Conservation (phyloP, 139 green algal genomes). For the Volvox reticuliferus region DNA sequence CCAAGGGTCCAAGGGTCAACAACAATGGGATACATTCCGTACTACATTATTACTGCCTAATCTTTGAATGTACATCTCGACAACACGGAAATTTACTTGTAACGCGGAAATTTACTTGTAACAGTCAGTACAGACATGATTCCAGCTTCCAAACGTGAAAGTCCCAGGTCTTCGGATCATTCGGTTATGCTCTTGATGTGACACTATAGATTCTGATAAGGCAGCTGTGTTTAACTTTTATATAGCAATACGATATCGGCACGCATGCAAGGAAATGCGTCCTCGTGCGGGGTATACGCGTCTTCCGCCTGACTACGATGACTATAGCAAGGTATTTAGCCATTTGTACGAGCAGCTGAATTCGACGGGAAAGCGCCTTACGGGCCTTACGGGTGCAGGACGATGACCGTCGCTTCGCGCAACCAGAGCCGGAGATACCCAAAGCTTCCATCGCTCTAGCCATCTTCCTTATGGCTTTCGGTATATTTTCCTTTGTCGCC, state of each 20-base stretch:
- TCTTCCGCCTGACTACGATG: slow-evolving; percentile 5
- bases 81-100: too few relatives aligned
- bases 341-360: too few relatives aligned
- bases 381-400: slow-evolving; percentile 2
- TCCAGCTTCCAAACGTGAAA: too few relatives aligned
- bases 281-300: slow-evolving; percentile 11
- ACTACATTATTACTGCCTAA: background rate
- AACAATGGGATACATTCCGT: background rate
- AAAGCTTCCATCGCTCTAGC: slow-evolving; percentile 57
- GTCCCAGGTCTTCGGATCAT: too few relatives aligned
- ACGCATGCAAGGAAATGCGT: background rate
- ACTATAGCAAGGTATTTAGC: slow-evolving; percentile 2
- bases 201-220: too few relatives aligned
- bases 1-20: slow-evolving; percentile 17
- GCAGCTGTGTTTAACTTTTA: too few relatives aligned
- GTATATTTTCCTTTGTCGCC: slow-evolving; percentile 54
- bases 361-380: background rate
- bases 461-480: slow-evolving; percentile 60
- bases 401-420: slow-evolving; percentile 21
- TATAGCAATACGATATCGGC: too few relatives aligned
- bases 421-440: slow-evolving; percentile 18
- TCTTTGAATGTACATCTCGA: background rate
- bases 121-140: too few relatives aligned
- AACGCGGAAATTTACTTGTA: too few relatives aligned
- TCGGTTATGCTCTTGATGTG: too few relatives aligned